phyloP scores from a whole-genome alignment of 2,329 filamentous ascomycete species.

The Colletotrichum destructivum region DNA sequence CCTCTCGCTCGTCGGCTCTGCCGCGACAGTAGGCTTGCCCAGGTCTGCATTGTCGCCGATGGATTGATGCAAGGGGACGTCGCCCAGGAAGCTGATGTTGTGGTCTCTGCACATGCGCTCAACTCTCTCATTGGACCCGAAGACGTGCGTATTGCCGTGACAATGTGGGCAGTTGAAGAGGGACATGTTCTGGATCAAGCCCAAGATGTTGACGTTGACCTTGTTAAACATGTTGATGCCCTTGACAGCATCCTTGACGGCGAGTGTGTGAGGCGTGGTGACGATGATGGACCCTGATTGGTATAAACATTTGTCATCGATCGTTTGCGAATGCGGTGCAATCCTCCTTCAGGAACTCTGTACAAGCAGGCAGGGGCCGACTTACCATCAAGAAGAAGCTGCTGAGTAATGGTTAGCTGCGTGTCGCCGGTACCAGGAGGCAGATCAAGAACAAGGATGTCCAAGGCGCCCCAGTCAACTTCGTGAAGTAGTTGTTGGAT shows the following conservation, averaged over 20 bases:
- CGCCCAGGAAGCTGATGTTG: slow-evolving; percentile 84
- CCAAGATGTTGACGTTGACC: slow-evolving; percentile 84
- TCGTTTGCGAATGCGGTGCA: not conserved
- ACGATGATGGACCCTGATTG: slow-evolving; percentile 83
- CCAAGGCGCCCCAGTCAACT: slow-evolving; percentile 92
- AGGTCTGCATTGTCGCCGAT: slow-evolving; percentile 91
- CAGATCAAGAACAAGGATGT: slow-evolving; percentile 90
- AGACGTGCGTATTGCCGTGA: slow-evolving; percentile 80
- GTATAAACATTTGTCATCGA: slow-evolving; percentile 7
- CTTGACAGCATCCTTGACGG: slow-evolving; percentile 91
- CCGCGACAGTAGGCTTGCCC: slow-evolving; percentile 91
- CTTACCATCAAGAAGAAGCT: slow-evolving; percentile 87
- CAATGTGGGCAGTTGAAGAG: slow-evolving; percentile 87
- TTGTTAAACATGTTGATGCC: slow-evolving; percentile 95
- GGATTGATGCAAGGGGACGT: slow-evolving; percentile 87
- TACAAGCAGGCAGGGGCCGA: slow-evolving; percentile 1
- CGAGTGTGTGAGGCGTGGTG: slow-evolving; percentile 93
- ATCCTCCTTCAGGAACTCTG: too few species aligned
- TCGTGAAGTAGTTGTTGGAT: slow-evolving; percentile 95
- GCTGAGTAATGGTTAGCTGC: slow-evolving; percentile 96
- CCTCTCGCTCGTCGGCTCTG: slow-evolving; percentile 83
- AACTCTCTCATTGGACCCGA: slow-evolving; percentile 78
- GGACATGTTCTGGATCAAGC: slow-evolving; percentile 94
- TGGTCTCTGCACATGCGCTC: slow-evolving; percentile 78
- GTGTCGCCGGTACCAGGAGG: slow-evolving; percentile 97